Base-by-base conservation (phyloP, 805 yeast genomes). In the Yarrowia hollandica region DNA sequence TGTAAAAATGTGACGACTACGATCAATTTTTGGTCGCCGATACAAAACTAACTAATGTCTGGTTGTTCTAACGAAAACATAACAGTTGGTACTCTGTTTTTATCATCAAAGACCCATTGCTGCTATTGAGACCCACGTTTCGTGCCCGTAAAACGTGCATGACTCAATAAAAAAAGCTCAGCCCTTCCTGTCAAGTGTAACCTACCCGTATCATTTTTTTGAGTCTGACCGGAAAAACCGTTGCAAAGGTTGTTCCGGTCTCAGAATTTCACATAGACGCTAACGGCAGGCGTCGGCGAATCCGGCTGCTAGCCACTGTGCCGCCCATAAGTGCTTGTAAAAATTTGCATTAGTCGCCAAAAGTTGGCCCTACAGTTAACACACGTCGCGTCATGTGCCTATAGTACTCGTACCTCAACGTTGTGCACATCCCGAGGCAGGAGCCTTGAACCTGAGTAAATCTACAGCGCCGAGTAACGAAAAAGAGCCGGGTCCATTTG, bases 271-370 rank as follows among this genome's bases (percentile, higher is more conserved):
- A 10, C 52, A 7, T 19, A 9, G 35, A 44, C 52, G 35, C 52
- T 44, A 44, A 44, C 52, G 52, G 52, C 52, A 44, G 52, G 52
- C 52, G 52, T 44, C 35, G 18, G 35, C 52, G 52, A 44, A 41
- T 11, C 42, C 19, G 16, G 22, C 16, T 41, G 16, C 19, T 11
- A 14, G 4, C 21, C 33, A 25, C 33, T 15, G 22, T 41, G 48
- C 48, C 23, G 33, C 48, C 48, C 33, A 41, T 16, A 26, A 25
- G 48, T 41, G 21, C 19, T 15, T 2, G 15, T 15, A 41, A 41
- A 41, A 41, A 7, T 26, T 41, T 41, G 48, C 48, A 16, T 19
- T 12, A 14, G 12, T n/a, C 15, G 42, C 4, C 14, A 22, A 26
- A 12, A 6, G 14, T 11, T 22, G 16, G n/a, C 28, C 19, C 42